Evolutionary conservation across 83 land plant species (phyloP), one percentile per base, ranked within the genome.

Genomic region (Picea engelmannii): DNA sequence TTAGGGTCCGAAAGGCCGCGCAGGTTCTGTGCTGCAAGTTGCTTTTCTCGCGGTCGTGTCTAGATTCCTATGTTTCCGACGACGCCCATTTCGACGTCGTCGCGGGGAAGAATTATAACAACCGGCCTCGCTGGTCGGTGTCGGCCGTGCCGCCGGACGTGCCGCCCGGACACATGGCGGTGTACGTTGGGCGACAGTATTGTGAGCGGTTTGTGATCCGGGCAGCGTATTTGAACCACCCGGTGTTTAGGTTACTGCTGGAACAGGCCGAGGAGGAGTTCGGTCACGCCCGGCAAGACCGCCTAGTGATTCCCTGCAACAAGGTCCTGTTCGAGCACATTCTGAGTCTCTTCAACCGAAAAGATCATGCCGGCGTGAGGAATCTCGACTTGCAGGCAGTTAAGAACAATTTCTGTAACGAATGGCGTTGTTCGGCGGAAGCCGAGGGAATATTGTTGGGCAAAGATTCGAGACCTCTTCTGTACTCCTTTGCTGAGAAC

Each of bases 271-370:
- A 78, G 62, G 86, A 87, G 66, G 91, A 89, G 80, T 89, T 81
- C 69, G 93, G 93, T 20, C 89, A 83, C 86, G 27, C 66, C 38
- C 65, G 78, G 76, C 76, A 55, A 0, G 66, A 63, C 24, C 89
- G 93, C n/a, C 76, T 91, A 18, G 91, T 88, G 0, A 85, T 91
- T 25, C 93, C 93, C 66, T 91, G 93, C 77, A 89, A 91, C 61
- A 88, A 82, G 85, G 52, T 80, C 20, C 81, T 86, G 2, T 91
- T 91, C 49, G 88, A 88, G 67, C 84, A 86, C 21, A 78, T 84
- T 35, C 71, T 87, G 5, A 79, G 87, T 17, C 77, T 78, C 58
- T 38, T 91, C 35, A 63, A 82, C 55, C 20, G 83, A 23, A 76
- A 85, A 24, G 90, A 80, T 7, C 66, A 31, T 31, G 35, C 84